Evolutionary conservation across 768 basidiomycete species (phyloP), one percentile per base, ranked within the genome.

Genomic region (Boletus tomentosulus): DNA sequence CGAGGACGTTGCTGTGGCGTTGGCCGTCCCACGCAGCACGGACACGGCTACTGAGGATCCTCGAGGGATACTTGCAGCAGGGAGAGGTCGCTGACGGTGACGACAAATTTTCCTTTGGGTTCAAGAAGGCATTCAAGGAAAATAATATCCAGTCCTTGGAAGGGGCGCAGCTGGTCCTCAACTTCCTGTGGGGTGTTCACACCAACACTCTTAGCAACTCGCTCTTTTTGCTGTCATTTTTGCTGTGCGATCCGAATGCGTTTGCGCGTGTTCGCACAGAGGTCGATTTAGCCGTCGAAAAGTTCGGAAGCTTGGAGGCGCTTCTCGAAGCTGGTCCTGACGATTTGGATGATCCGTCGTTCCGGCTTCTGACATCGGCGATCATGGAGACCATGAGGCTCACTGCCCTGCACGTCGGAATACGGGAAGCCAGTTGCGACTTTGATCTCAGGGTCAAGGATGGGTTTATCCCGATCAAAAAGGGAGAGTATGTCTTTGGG

Each of bases 211-310:
- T 68, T 28, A 60, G 49, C 52, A 66, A 57, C 46, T 27, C 57
- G 0, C 57, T 62, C 35, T 64, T 66, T 16, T 45, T 55, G 24
- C 34, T 67, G 3, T 55, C 59, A 1, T 64, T 54, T 34, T 67
- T 83, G 25, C 68, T 82, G 33, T 71, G 73, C 46, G 64, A 77
- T 51, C 76, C 76, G 0, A 62, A 67, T n/a, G 73, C 69, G 1
- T 68, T 81, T 65, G 69, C 71, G 28, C 76, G 73, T 48, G 71
- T 81, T 6, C 76, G 76, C 2, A 65, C 68, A 4, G 78, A 83
- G 54, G 65, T 83, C 12, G 80, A 82, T 37, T 22, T 15, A 6
- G 62, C 57, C 1, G 48, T 66, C 6, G 27, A 53, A 28, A 57
- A 33, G 9, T 61, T 48, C 1, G 51, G 61, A 2, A 38, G 31